Evolutionary conservation across 1,284 basidiomycete species (phyloP).

Genomic region (Moesziomyces sp.): DNA sequence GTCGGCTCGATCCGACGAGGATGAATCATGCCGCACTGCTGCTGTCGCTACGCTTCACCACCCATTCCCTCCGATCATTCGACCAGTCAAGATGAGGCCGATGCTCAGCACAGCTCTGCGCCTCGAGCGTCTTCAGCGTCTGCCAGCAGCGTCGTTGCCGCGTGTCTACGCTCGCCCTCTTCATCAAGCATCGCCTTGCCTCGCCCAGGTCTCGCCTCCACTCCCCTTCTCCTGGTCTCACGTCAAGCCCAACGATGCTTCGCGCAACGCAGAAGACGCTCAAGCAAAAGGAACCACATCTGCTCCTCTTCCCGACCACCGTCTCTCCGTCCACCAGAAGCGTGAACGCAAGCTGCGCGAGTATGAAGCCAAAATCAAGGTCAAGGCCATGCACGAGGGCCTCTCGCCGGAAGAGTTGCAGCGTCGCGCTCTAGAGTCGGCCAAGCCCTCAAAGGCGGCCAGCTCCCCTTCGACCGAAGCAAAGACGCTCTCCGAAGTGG

Average conservation of each 20-base stretch:
- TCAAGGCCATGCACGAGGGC: conserved; percentile 60
- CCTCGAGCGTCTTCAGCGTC: background rate
- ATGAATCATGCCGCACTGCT: too few species aligned
- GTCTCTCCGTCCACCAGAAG: conserved; percentile 35
- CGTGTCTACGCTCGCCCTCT: conserved; percentile 4
- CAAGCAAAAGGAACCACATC: background rate
- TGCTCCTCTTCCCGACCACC: conserved; percentile 13
- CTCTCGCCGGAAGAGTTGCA: conserved; percentile 49
- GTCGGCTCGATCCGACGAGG: background rate
- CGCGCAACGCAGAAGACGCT: conserved; percentile 3
- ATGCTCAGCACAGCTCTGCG: background rate
- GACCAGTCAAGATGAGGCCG: background rate
- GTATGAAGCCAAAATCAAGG: conserved; percentile 58
- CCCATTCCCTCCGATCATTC: background rate
- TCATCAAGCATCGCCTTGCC: conserved; percentile 13
- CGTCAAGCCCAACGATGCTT: conserved; percentile 25
- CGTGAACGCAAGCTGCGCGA: conserved; percentile 55
- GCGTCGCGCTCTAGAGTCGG: conserved; percentile 18
- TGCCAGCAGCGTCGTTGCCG: background rate
- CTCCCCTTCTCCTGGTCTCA: conserved; percentile 42
- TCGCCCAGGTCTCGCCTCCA: conserved; percentile 32
- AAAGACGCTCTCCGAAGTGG: conserved; percentile 22
- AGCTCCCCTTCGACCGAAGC: background rate
- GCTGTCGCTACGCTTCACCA: background rate
- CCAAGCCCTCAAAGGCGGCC: background rate